Base-by-base conservation (phyloP, 768 basidiomycete species). In the Rhodotorula graminis region DNA sequence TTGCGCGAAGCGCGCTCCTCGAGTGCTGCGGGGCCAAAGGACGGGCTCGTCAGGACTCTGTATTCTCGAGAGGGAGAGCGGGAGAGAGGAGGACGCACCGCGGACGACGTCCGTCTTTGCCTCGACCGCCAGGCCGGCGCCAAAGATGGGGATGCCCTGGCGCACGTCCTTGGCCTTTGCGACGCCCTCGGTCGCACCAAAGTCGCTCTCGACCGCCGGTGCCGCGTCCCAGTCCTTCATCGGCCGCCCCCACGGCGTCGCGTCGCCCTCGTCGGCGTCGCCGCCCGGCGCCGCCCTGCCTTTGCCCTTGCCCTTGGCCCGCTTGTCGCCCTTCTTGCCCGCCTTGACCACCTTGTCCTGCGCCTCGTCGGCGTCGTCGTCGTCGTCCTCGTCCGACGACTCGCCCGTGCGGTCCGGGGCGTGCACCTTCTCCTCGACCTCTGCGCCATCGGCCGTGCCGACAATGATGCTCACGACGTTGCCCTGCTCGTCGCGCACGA, bases 401-500 rank as follows among this genome's bases (percentile, higher is more conserved):
- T 85, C 64, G 37, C 64, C 75, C 25, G 53, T 69, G 52, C 70
- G 63, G 27, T 57, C 55, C 33, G 70, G 65, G 25, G 55, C 73
- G 56, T 56, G 72, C 7, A 74, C 70, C 65, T 75, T 75, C 50
- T 84, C 84, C 44, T 85, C 84, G 31, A 52, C 33, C 61, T 71
- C 74, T 0, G 46, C 52, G 5, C 75, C 75, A 31, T 85, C 61
- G 40, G 73, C 71, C 14, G 25, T 52, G 1, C 64, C 72, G 21
- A 76, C 47, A 14, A 74, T 40, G 44, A 76, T 83, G 60, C 86
- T 84, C 31, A 92, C 78, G 52, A 94, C 84, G 73, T 88, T 89
- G 42, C 93, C 93, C 6, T 85, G 83, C 50, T 84, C 87, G 80
- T 94, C 93, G 60, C 92, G 85, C 63, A 92, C 80, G 76, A 97